A percentile compares a stretch with the other conserved stretches of the same genome.
Conservation (phyloP, 352 stramenopile genomes). For the Pythium diclinum region DNA sequence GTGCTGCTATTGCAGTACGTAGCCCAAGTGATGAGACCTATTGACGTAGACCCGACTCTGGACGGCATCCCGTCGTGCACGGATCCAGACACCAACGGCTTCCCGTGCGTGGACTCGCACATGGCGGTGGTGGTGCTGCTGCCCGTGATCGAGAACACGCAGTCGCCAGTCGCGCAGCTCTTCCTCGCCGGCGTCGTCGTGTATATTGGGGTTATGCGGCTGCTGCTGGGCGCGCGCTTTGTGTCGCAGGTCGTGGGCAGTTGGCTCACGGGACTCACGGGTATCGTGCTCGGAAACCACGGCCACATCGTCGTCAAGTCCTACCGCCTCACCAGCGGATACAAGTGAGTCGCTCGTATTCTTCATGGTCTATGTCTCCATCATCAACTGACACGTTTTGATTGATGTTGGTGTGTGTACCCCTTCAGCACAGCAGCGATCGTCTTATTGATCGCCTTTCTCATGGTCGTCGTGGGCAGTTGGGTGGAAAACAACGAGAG, state of each 20-base stretch:
- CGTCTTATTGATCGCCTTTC: slow-evolving; percentile 42
- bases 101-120: slow-evolving; percentile 73
- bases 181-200: slow-evolving; percentile 27
- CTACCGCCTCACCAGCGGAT: slow-evolving; percentile 42
- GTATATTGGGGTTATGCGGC: slow-evolving; percentile 31
- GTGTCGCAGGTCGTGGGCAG: slow-evolving; percentile 55
- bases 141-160: slow-evolving; percentile 44
- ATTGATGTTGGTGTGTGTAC: slow-evolving; percentile 3
- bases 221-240: slow-evolving; percentile 54
- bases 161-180: slow-evolving; percentile 29
- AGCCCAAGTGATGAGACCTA: slow-evolving; percentile 37
- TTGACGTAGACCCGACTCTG: slow-evolving; percentile 48
- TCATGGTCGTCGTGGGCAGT: slow-evolving; percentile 49
- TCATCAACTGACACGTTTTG: neutral
- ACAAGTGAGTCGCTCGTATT: slow-evolving; percentile 34
- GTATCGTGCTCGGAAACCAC: slow-evolving; percentile 58
- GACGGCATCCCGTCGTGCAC: slow-evolving; percentile 23
- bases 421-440: slow-evolving; percentile 39
- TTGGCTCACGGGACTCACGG: slow-evolving; percentile 55
- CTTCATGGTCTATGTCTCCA: too few relatives aligned
- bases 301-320: slow-evolving; percentile 44
- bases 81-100: slow-evolving; percentile 50
- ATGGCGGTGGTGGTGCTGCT: slow-evolving; percentile 71
- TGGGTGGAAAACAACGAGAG: slow-evolving; percentile 83
- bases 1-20: slow-evolving; percentile 52